A percentile compares a stretch with the other conserved stretches of the same genome.
Evolutionary conservation across 352 stramenopile species (phyloP).

Genomic region (Stramenopiles sp.): DNA sequence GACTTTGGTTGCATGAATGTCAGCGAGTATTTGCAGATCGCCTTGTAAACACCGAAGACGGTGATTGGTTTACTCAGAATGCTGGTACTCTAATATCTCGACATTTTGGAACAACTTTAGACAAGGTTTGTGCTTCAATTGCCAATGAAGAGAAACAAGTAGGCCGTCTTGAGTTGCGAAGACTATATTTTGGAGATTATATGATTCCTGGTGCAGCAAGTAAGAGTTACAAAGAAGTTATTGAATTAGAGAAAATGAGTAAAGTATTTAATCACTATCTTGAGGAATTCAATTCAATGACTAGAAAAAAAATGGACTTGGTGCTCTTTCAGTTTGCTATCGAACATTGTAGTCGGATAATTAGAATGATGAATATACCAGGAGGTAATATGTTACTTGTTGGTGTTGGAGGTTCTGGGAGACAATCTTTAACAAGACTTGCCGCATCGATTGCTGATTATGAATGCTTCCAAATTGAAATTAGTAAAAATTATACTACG

Average conservation of each 20-base stretch:
- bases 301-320: conserved; percentile 36
- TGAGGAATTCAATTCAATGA: conserved; percentile 52
- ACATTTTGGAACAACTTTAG: background rate
- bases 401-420: conserved; percentile 52
- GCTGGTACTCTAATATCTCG: background rate
- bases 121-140: too few relatives aligned
- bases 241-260: too few relatives aligned
- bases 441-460: conserved; percentile 62
- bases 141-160: too few relatives aligned
- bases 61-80: conserved; percentile 30
- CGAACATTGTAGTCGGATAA: conserved; percentile 16
- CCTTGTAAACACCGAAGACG: conserved; percentile 39
- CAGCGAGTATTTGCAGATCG: conserved; percentile 69
- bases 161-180: too few relatives aligned
- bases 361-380: conserved; percentile 16
- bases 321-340: conserved; percentile 18
- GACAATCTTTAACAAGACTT: conserved; percentile 46
- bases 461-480: conserved; percentile 44
- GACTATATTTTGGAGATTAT: background rate
- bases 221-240: too few relatives aligned
- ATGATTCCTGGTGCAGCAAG: background rate
- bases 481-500: conserved; percentile 59
- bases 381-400: conserved; percentile 57
- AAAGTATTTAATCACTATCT: conserved; percentile 56
- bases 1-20: conserved; percentile 56